Percentiles rank a stretch among this genome's conserved stretches.
Evolutionary conservation across 345 rosid species (phyloP).

Genomic region (Luvunga scandens): DNA sequence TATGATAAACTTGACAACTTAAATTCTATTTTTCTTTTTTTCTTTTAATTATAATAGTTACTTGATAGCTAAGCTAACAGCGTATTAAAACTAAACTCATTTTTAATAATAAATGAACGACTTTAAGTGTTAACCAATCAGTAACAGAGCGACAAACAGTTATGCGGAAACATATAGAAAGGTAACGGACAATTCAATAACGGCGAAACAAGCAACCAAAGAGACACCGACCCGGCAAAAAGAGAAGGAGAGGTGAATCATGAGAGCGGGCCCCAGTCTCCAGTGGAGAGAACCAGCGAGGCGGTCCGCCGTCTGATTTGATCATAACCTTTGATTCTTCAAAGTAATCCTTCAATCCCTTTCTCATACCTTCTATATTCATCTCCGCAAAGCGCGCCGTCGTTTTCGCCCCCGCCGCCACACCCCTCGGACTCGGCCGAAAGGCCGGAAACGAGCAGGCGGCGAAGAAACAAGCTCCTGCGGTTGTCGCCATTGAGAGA

Average conservation of each 20-base stretch:
- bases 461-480: background rate
- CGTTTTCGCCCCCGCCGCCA: too few species aligned
- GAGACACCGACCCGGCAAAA: constrained; percentile 38
- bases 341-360: constrained; percentile 40
- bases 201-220: background rate
- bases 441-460: background rate
- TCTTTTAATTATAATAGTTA: too few species aligned
- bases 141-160: background rate
- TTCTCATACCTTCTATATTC: constrained; percentile 3
- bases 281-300: constrained; percentile 71
- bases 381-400: too few species aligned
- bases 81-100: too few species aligned
- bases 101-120: too few species aligned
- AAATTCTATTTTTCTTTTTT: too few species aligned
- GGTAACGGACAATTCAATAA: background rate
- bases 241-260: constrained; percentile 54
- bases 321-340: constrained; percentile 35
- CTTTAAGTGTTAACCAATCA: too few species aligned
- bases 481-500: background rate
- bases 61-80: too few species aligned
- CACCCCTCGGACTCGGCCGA: background rate
- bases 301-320: constrained; percentile 51
- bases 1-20: too few species aligned
- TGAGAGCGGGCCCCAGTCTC: constrained; percentile 31
- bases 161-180: background rate